Base-by-base conservation (phyloP, 768 basidiomycete genomes). In the Phaffia australis region DNA sequence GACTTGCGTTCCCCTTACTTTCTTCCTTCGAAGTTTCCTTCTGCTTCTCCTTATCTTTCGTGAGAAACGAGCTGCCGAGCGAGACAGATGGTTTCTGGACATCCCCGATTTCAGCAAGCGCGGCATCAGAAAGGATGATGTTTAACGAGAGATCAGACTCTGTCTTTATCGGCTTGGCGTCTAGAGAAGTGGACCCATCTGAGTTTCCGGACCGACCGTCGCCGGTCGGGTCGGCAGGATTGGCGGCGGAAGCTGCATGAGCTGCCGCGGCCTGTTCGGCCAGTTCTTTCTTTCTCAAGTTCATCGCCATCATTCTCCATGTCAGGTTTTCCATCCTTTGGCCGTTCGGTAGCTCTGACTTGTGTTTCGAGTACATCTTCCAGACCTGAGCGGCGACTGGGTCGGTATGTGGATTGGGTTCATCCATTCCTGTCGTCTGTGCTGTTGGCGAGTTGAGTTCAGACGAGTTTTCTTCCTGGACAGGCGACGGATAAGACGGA, bases 281-380 rank as follows among this genome's bases (percentile, higher is more conserved):
- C 59, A 51, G 70, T 73, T 68, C 77, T 77, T 68, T 83, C 57
- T 61, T 63, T 80, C 87, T 87, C 64, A 99, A 79, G 16, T 88
- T 89, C 74, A 99, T 79, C 29, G 92, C 87, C 93, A 97, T 97
- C 91, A 98, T 89, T 67, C 95, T 79, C 94, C 94, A 97, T 0
- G 93, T 95, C 63, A 98, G 76, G 74, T 97, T 98, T 79, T 98
- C 95, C 89, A 99, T 92, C 73, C 93, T 80, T 77, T 52, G 92
- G 0, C 88, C 89, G 74, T 94, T 89, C 35, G 93, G 91, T 65
- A 94, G 78, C 42, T 81, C 83, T n/a, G 87, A 87, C 78, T 91
- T 92, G 56, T 87, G 88, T 69, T 88, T 84, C 47, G 90, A 85
- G 73, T 89, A 98, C 83, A 97, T 88, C 79, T 86, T 90, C 94